These are phyloP conservation scores for Anisodus acutangulus DNA, from an alignment of 257 asterid genomes.

Conservation along the genomic window DNA sequence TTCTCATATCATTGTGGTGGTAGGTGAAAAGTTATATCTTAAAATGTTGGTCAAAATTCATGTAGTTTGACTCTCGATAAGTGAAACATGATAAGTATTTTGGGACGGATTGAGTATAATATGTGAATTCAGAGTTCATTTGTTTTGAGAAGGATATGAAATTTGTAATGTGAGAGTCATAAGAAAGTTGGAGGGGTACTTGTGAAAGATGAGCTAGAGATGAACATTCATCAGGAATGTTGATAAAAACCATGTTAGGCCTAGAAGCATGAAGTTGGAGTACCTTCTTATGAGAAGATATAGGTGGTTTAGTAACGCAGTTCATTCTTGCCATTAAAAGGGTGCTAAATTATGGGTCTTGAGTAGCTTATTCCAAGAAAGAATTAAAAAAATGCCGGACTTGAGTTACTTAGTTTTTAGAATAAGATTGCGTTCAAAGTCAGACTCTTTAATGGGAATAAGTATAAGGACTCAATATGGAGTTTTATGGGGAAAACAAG, in stretches of 20 bases:
- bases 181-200: not conserved
- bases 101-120: too few species aligned
- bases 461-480: not conserved
- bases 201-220: not conserved
- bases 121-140: not conserved
- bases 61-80: too few species aligned
- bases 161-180: not conserved
- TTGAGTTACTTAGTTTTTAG: not conserved
- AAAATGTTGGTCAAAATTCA: too few species aligned
- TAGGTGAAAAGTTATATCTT: too few species aligned
- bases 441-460: not conserved
- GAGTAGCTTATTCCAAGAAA: not conserved
- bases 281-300: not conserved
- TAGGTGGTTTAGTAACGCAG: not conserved
- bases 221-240: not conserved
- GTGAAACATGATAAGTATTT: too few species aligned
- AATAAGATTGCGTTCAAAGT: not conserved
- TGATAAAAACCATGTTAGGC: not conserved
- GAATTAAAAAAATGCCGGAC: not conserved
- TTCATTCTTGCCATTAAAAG: not conserved
- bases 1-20: too few species aligned
- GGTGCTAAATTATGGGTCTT: not conserved
- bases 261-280: constrained; percentile 15
- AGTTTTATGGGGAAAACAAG: not conserved
- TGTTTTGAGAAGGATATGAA: not conserved